A percentile compares a stretch with the other conserved stretches of the same genome.
Conservation (phyloP, 306 rosid genomes). For the Arachis stenosperma region DNA sequence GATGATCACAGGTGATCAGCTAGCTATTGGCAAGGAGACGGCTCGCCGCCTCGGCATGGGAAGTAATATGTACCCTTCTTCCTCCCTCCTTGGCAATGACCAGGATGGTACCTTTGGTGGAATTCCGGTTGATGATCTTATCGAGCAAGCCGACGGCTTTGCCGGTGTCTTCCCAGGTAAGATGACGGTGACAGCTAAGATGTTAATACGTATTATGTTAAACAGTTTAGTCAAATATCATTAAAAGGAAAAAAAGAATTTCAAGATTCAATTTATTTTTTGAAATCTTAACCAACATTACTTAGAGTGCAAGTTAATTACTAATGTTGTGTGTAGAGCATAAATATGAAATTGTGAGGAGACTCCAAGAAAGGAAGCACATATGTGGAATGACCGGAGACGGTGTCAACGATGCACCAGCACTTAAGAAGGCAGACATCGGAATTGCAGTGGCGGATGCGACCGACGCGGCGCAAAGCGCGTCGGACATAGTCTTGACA, state of each 20-base stretch:
- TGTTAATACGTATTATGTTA: too few species aligned
- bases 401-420: slow-evolving; percentile 86
- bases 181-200: too few species aligned
- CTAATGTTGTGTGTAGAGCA: slow-evolving; percentile 55
- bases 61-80: slow-evolving; percentile 88
- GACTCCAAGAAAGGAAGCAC: slow-evolving; percentile 72
- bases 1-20: slow-evolving; percentile 90
- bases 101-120: slow-evolving; percentile 54
- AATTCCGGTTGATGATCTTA: slow-evolving; percentile 73
- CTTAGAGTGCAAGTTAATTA: not conserved
- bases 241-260: too few species aligned
- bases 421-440: slow-evolving; percentile 70
- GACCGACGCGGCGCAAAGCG: slow-evolving; percentile 77
- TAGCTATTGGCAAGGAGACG: slow-evolving; percentile 84
- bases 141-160: slow-evolving; percentile 83
- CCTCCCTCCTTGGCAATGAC: slow-evolving; percentile 71
- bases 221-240: too few species aligned
- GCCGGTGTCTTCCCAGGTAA: slow-evolving; percentile 88
- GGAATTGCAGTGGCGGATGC: slow-evolving; percentile 92
- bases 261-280: too few species aligned
- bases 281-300: too few species aligned
- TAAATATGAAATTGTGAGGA: slow-evolving; percentile 78
- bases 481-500: slow-evolving; percentile 78
- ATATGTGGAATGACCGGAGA: slow-evolving; percentile 88
- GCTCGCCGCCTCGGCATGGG: slow-evolving; percentile 94